These are phyloP conservation scores for Phytophthora sojae DNA, from an alignment of 352 stramenopile genomes.

Conservation along the genomic window DNA sequence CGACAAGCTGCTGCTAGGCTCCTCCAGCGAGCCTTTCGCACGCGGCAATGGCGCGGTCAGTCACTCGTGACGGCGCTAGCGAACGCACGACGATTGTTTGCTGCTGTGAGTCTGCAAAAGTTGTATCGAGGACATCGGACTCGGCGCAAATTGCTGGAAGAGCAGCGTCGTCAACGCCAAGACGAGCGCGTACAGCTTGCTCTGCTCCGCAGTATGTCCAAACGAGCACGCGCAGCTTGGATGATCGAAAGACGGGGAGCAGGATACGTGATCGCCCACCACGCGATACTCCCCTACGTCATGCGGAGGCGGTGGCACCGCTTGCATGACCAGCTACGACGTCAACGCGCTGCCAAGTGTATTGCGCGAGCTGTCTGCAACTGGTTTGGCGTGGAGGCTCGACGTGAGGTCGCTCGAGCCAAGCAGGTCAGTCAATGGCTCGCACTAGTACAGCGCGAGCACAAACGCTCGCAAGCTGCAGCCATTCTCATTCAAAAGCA, in stretches of 20 bases:
- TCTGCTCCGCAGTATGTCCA: slow-evolving; percentile 50
- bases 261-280: slow-evolving; percentile 53
- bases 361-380: slow-evolving; percentile 24
- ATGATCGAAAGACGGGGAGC: slow-evolving; percentile 55
- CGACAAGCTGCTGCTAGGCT: slow-evolving; percentile 35
- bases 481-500: slow-evolving; percentile 60
- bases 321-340: slow-evolving; percentile 32
- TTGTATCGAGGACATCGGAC: slow-evolving; percentile 45
- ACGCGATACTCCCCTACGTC: slow-evolving; percentile 51
- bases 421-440: slow-evolving; percentile 41
- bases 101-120: slow-evolving; percentile 53
- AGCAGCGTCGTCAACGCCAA: slow-evolving; percentile 22
- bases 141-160: slow-evolving; percentile 24
- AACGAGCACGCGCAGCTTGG: slow-evolving; percentile 48
- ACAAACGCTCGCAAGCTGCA: slow-evolving; percentile 18
- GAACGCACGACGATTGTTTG: slow-evolving; percentile 40
- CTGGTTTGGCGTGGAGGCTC: slow-evolving; percentile 27
- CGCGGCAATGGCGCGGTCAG: slow-evolving; percentile 46
- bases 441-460: slow-evolving; percentile 32
- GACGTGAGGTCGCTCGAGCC: slow-evolving; percentile 16
- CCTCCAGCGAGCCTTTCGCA: slow-evolving; percentile 50
- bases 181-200: slow-evolving; percentile 43
- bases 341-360: slow-evolving; percentile 24
- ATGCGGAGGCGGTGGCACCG: slow-evolving; percentile 41
- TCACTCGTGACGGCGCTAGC: slow-evolving; percentile 47